Evolutionary conservation across 2,329 filamentous ascomycete genomes (phyloP).

Genomic region (Rutstroemia sp.): DNA sequence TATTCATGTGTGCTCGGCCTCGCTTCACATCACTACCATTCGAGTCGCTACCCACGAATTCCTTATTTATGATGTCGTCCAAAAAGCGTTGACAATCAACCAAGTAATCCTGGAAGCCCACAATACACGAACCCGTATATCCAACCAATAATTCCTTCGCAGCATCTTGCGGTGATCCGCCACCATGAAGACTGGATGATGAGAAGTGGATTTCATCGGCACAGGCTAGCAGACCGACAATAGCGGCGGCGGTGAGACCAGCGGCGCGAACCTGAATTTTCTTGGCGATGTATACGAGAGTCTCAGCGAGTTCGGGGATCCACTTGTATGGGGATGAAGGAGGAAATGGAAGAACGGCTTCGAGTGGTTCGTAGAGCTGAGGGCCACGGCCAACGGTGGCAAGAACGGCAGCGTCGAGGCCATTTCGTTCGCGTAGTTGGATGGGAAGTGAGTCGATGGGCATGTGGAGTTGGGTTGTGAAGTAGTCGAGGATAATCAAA

Average conservation of each 20-base stretch:
- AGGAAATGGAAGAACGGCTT: neutral
- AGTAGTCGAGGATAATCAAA: slow-evolving; percentile 79
- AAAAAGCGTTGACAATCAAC: slow-evolving; percentile 63
- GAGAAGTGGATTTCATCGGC: slow-evolving; percentile 52
- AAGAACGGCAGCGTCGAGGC: slow-evolving; percentile 27
- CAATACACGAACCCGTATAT: slow-evolving; percentile 74
- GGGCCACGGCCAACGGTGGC: neutral
- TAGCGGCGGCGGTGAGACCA: slow-evolving; percentile 65
- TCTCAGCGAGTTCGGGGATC: slow-evolving; percentile 51
- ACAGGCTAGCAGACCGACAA: slow-evolving; percentile 60
- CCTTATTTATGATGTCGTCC: slow-evolving; percentile 42
- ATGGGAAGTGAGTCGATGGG: slow-evolving; percentile 14
- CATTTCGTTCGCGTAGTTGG: slow-evolving; percentile 27
- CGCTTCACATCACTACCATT: neutral
- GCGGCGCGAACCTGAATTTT: slow-evolving; percentile 67
- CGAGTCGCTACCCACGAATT: slow-evolving; percentile 29
- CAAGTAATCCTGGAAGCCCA: slow-evolving; percentile 70
- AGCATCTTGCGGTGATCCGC: slow-evolving; percentile 13
- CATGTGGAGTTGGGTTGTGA: slow-evolving; percentile 44
- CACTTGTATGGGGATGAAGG: slow-evolving; percentile 35
- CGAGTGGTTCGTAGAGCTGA: neutral
- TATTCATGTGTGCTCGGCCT: slow-evolving; percentile 12
- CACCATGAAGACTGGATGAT: neutral
- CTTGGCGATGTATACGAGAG: slow-evolving; percentile 60
- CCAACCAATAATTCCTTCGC: slow-evolving; percentile 63